Evolutionary conservation across 2,329 filamentous ascomycete species (phyloP).

Genomic region (Mycosphaerelloides madeirae): DNA sequence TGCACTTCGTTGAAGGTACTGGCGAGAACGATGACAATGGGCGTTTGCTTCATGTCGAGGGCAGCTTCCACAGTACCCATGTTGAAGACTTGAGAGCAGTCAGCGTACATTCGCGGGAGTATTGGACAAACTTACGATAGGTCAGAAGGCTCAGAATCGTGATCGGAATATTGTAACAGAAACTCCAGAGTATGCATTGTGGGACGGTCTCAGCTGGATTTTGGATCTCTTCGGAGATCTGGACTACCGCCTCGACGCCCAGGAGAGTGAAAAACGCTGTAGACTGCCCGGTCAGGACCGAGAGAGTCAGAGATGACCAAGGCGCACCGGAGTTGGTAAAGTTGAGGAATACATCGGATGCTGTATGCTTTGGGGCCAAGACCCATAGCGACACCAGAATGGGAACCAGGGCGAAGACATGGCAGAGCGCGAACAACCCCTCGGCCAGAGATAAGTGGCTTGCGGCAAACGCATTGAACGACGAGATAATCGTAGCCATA

Average conservation of each 20-base stretch:
- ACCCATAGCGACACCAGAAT: constrained; percentile 29
- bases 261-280: constrained; percentile 25
- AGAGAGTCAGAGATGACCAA: constrained; percentile 35
- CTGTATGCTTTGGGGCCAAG: constrained; percentile 17
- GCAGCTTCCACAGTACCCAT: constrained; percentile 31
- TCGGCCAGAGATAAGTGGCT: constrained; percentile 28
- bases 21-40: constrained; percentile 27
- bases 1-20: constrained; percentile 25
- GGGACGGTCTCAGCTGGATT: constrained; percentile 40
- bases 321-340: constrained; percentile 37
- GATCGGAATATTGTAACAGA: constrained; percentile 31
- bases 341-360: constrained; percentile 26
- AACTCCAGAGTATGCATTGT: constrained; percentile 39
- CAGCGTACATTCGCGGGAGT: background rate
- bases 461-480: constrained; percentile 29
- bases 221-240: constrained; percentile 43
- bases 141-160: constrained; percentile 29
- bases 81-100: constrained; percentile 28
- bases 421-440: constrained; percentile 29
- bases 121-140: constrained; percentile 1
- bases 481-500: constrained; percentile 16
- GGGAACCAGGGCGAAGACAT: constrained; percentile 31
- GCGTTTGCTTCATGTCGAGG: constrained; percentile 23
- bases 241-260: constrained; percentile 36
- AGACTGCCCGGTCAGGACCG: constrained; percentile 39